Percentiles rank a stretch among this genome's conserved stretches.
phyloP scores from a whole-genome alignment of 306 rosid species.

The Cicer judaicum region DNA sequence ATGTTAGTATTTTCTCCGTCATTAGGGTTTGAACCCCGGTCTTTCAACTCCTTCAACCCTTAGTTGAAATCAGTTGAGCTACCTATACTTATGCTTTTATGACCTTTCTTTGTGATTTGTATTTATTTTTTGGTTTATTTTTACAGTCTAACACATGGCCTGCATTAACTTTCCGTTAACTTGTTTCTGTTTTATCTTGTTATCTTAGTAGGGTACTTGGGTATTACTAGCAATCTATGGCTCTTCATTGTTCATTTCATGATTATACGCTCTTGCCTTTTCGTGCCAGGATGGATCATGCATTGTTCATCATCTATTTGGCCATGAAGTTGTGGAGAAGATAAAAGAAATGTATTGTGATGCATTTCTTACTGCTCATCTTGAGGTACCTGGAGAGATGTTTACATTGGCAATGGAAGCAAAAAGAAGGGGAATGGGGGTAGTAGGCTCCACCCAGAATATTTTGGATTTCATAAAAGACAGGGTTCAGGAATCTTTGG shows the following conservation, averaged over 20 bases:
- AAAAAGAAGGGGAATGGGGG: constrained; percentile 96
- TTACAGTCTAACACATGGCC: background rate
- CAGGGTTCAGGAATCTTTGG: constrained; percentile 84
- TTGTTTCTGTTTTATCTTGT: background rate
- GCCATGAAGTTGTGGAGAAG: constrained; percentile 90
- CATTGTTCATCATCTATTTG: constrained; percentile 91
- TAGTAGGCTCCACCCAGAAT: constrained; percentile 91
- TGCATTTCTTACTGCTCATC: constrained; percentile 95
- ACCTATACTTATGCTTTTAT: background rate
- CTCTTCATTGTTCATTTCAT: constrained; percentile 40
- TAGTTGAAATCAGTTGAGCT: no score
- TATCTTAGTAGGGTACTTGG: background rate
- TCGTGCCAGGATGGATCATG: constrained; percentile 84
- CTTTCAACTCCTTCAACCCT: no score
- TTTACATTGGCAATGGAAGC: constrained; percentile 98
- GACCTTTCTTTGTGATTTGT: constrained; percentile 18
- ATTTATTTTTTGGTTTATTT: background rate
- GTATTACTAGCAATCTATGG: constrained; percentile 6
- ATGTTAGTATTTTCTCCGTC: no score
- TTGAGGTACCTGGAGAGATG: constrained; percentile 99
- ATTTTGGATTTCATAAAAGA: constrained; percentile 87
- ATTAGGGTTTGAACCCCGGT: no score
- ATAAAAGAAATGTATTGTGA: constrained; percentile 93
- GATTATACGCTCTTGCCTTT: constrained; percentile 37
- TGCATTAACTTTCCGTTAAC: constrained; percentile 3